phyloP scores from a whole-genome alignment of 352 stramenopile genomes.

The Globisporangium radiosum region DNA sequence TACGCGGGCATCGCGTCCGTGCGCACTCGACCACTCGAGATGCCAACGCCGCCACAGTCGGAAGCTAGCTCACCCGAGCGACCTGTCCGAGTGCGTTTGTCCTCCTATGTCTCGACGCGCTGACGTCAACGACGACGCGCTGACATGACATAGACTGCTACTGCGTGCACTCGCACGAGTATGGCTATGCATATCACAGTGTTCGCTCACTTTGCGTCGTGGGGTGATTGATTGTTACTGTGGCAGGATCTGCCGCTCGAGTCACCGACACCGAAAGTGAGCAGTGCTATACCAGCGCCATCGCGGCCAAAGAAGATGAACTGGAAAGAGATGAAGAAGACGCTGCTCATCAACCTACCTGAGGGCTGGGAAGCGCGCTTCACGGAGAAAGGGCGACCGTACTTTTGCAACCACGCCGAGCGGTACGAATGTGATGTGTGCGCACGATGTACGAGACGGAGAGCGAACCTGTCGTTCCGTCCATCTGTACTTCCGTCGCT shows the following conservation, averaged over 20 bases:
- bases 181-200: too few relatives aligned
- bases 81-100: not conserved
- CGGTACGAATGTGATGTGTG: constrained; percentile 22
- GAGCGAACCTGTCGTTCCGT: too few relatives aligned
- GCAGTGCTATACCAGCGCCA: constrained; percentile 21
- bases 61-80: constrained; percentile 6
- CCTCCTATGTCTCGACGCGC: too few relatives aligned
- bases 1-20: constrained; percentile 27
- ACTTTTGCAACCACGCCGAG: constrained; percentile 78
- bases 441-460: too few relatives aligned
- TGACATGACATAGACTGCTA: too few relatives aligned
- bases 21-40: constrained; percentile 2
- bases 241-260: constrained; percentile 15
- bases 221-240: not conserved
- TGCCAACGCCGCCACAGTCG: constrained; percentile 1
- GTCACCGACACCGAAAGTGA: constrained; percentile 11
- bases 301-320: constrained; percentile 39
- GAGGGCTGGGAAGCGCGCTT: constrained; percentile 78
- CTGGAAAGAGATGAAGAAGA: constrained; percentile 76
- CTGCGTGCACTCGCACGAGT: too few relatives aligned
- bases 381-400: constrained; percentile 73
- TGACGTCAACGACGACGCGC: too few relatives aligned
- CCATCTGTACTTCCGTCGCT: not conserved
- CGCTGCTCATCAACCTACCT: constrained; percentile 58
- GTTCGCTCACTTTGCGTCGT: too few relatives aligned